Conservation (phyloP, 1,139 yeast species). For the Blastobotrys petasosporus region DNA sequence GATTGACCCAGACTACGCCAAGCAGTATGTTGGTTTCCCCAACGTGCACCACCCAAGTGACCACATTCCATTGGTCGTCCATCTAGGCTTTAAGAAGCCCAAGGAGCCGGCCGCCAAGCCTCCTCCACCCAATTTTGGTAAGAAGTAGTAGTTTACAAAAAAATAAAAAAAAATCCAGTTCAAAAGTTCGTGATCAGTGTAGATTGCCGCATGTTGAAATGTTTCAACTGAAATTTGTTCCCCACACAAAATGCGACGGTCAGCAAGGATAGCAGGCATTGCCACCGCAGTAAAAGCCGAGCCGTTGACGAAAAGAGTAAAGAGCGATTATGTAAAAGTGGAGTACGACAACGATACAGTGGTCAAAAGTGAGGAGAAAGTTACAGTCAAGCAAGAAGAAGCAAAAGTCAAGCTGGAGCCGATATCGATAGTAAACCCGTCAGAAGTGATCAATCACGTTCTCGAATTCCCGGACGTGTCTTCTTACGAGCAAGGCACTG, state of each 20-base stretch:
- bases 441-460: not conserved
- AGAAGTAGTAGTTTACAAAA: not conserved
- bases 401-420: not conserved
- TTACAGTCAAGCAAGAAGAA: constrained; percentile 4
- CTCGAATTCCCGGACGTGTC: constrained; percentile 10
- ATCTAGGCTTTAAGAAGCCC: constrained; percentile 62
- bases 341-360: not conserved
- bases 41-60: constrained; percentile 93
- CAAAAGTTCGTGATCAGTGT: too few species aligned
- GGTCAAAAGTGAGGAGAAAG: not conserved
- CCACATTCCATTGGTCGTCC: constrained; percentile 78
- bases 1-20: constrained; percentile 70
- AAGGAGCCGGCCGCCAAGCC: constrained; percentile 28
- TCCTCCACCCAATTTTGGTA: constrained; percentile 26
- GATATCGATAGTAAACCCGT: not conserved
- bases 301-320: too few species aligned
- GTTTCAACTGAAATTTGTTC: not conserved
- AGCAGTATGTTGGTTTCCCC: constrained; percentile 84
- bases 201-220: too few species aligned
- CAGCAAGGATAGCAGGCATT: not conserved
- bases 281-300: too few species aligned
- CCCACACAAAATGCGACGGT: not conserved
- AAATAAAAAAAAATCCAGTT: constrained; percentile 1
- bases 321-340: not conserved
- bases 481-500: constrained; percentile 3